Conservation (phyloP, 2,329 filamentous ascomycete species). For the Epichloe scottii region DNA sequence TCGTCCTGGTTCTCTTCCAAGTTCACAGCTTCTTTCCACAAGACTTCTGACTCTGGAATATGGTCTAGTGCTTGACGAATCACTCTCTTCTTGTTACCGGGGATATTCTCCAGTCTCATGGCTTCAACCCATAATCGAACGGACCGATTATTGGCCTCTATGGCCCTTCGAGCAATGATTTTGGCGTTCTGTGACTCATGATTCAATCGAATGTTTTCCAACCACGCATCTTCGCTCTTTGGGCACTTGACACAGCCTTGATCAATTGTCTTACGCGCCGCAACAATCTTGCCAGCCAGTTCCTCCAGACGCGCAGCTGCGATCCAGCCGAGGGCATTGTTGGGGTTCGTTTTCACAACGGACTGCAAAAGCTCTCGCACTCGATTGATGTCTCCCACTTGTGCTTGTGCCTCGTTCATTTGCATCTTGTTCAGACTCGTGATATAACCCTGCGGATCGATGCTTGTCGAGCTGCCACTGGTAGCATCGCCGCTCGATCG, state of each 20-base stretch:
- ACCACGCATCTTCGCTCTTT: constrained; percentile 88
- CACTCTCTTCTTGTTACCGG: constrained; percentile 81
- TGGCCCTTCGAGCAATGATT: constrained; percentile 85
- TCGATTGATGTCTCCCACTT: constrained; percentile 90
- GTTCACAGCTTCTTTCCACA: constrained; percentile 98
- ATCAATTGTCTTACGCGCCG: constrained; percentile 77
- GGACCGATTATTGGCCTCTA: constrained; percentile 80
- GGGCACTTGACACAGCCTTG: constrained; percentile 84
- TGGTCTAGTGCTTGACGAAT: constrained; percentile 84
- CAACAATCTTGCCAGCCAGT: constrained; percentile 79
- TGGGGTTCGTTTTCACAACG: constrained; percentile 92
- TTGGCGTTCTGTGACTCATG: constrained; percentile 79
- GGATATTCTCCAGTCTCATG: constrained; percentile 78
- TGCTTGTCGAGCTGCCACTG: constrained; percentile 72
- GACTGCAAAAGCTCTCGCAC: constrained; percentile 88
- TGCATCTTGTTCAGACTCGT: constrained; percentile 80
- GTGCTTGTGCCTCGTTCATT: constrained; percentile 64
- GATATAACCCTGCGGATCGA: constrained; percentile 91
- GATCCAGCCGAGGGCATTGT: constrained; percentile 91
- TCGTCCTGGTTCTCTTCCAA: constrained; percentile 83
- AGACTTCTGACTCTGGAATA: constrained; percentile 81
- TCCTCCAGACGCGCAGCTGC: constrained; percentile 88
- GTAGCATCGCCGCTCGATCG: constrained; percentile 53
- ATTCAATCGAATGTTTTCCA: constrained; percentile 90
- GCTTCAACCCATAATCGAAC: constrained; percentile 90